phyloP scores from a whole-genome alignment of 768 basidiomycete genomes.

The Lactarius quietus region DNA sequence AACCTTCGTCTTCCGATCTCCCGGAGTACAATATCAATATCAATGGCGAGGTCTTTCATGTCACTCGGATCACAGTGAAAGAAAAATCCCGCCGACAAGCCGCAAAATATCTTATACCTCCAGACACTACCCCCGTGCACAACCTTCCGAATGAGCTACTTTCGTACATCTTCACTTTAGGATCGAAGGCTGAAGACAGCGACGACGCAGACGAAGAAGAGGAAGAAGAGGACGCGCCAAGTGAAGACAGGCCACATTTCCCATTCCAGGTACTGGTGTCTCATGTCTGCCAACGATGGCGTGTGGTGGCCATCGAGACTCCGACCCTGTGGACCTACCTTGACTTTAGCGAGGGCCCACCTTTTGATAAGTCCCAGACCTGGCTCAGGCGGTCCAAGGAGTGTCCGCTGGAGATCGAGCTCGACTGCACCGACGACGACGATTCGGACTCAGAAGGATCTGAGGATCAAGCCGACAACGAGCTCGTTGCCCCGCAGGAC shows the following conservation, averaged over 20 bases:
- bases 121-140: slow-evolving; percentile 34
- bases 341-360: slow-evolving; percentile 38
- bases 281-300: slow-evolving; percentile 62
- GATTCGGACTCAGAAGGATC: slow-evolving; percentile 17
- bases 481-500: slow-evolving; percentile 20
- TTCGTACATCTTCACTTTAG: slow-evolving; percentile 38
- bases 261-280: slow-evolving; percentile 54
- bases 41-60: not conserved
- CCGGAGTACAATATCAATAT: not conserved
- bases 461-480: slow-evolving; percentile 13
- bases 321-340: slow-evolving; percentile 57
- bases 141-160: slow-evolving; percentile 58
- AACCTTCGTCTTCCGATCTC: not conserved
- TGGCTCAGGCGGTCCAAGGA: slow-evolving; percentile 54
- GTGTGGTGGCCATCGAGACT: slow-evolving; percentile 47
- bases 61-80: slow-evolving; percentile 1
- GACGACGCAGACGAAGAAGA: slow-evolving; percentile 28
- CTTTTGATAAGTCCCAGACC: slow-evolving; percentile 41
- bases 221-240: slow-evolving; percentile 23
- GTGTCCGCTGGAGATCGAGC: slow-evolving; percentile 50
- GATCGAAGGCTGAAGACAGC: slow-evolving; percentile 28
- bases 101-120: slow-evolving; percentile 7
- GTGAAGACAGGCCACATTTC: slow-evolving; percentile 20
- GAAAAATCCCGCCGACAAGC: not conserved
- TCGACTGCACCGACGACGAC: slow-evolving; percentile 35